phyloP scores from a whole-genome alignment of 176 grass and related monocot genomes.

The Carex kokanica region DNA sequence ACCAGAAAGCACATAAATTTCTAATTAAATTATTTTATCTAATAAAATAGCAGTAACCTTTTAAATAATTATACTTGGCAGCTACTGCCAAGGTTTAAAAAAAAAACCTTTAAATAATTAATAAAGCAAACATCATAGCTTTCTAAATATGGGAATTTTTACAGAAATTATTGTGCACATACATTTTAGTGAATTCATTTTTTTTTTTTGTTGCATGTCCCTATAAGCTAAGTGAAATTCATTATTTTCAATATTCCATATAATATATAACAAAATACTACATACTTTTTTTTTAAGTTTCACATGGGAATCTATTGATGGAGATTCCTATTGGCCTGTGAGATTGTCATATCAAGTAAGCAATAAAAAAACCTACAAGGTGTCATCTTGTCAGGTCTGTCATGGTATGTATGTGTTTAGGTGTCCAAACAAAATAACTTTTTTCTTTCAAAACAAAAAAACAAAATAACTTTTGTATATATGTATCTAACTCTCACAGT shows the following conservation, averaged over 20 bases:
- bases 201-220: not conserved
- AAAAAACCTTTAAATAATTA: too few relatives aligned
- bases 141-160: not conserved
- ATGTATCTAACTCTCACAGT: not conserved
- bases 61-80: too few relatives aligned
- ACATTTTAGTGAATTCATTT: not conserved
- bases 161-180: not conserved
- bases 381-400: not conserved
- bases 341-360: not conserved
- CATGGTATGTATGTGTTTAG: not conserved
- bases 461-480: conserved; percentile 8
- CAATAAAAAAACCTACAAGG: not conserved
- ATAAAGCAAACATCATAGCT: not conserved
- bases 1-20: not conserved
- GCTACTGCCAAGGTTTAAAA: too few relatives aligned
- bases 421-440: not conserved
- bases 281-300: not conserved
- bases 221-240: not conserved
- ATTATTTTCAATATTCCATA: not conserved
- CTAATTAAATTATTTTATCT: not conserved
- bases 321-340: not conserved
- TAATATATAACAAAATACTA: not conserved
- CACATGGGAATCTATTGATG: not conserved
- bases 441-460: too few relatives aligned
- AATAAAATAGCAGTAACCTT: not conserved